These are phyloP conservation scores for Cenchrus fungigraminus DNA, from an alignment of 176 grass and related monocot species.

Conservation along the genomic window DNA sequence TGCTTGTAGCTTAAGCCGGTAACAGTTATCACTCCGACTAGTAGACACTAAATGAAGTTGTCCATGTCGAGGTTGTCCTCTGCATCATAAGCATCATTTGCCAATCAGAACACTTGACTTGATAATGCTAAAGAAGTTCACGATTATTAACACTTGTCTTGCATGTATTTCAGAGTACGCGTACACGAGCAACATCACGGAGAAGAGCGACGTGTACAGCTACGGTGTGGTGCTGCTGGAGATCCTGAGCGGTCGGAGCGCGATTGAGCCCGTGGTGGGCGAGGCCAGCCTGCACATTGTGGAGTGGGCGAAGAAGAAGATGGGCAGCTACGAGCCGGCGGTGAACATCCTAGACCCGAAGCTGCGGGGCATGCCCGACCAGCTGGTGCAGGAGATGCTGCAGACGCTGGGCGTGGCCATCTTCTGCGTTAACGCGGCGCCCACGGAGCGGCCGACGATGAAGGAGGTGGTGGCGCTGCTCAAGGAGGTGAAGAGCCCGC, in stretches of 20 bases:
- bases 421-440: constrained; percentile 84
- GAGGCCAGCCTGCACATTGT: constrained; percentile 82
- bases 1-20: constrained; percentile 50
- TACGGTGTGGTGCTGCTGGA: constrained; percentile 93
- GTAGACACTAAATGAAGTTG: constrained; percentile 17
- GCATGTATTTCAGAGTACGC: constrained; percentile 66
- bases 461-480: constrained; percentile 95
- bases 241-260: constrained; percentile 81
- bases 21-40: constrained; percentile 33
- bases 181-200: constrained; percentile 86
- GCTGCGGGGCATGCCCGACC: constrained; percentile 78
- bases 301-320: constrained; percentile 96
- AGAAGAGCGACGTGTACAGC: constrained; percentile 97
- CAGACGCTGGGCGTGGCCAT: constrained; percentile 88
- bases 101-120: neutral
- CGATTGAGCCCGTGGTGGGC: constrained; percentile 58
- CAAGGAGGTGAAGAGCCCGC: constrained; percentile 93
- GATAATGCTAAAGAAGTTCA: neutral
- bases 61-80: neutral
- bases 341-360: constrained; percentile 81
- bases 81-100: constrained; percentile 37
- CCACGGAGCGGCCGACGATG: constrained; percentile 89
- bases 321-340: constrained; percentile 83
- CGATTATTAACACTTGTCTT: constrained; percentile 4
- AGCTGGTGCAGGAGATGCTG: constrained; percentile 94